Base-by-base conservation (phyloP, 106 monocot genomes). In the Posidonia australis region DNA sequence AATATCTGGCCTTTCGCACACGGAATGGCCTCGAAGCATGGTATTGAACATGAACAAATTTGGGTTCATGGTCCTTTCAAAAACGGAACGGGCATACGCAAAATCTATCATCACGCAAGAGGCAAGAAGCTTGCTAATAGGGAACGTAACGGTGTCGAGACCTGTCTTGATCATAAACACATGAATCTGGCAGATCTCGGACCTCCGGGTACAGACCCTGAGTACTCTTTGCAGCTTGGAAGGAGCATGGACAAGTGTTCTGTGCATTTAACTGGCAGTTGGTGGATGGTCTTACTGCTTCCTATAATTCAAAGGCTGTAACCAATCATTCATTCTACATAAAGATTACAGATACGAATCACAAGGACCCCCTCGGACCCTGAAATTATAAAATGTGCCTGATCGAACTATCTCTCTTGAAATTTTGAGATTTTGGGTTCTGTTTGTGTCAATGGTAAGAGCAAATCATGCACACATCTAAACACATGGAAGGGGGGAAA, bases 71-170 rank as follows among this genome's bases (percentile, higher is more conserved):
- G 25, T 57, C 5, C 57, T 57, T 57, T 14, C 26, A 57, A 57
- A 57, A 24, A 57, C 25, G 27, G 57, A 57, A 1, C 14, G 27
- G 16, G 57, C 57, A 28, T 57, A 57, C 1, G 24, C 26, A 28
- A 57, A 57, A 57, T 57, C 57, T 28, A 57, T 28, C 12, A 13
- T 13, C 1, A 57, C 57, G 25, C 57, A 57, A 7, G 57, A 29
- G 14, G 57, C 57, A 57, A 57, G 23, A 27, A 57, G 57, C 57
- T 57, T 57, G 57, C 57, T 57, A 5, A 28, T 25, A 57, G 27
- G 57, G 14, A 57, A 57, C 6, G 57, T 22, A 28, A 27, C 11
- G 26, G 27, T 27, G 26, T 57, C 10, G 26, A 29, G 10, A 13
- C 57, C 57, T 13, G 23, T 57, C 57, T 57, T 57, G 26, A 27